Evolutionary conservation across 2,329 filamentous ascomycete genomes (phyloP).

Genomic region (Peltaster fructicola): DNA sequence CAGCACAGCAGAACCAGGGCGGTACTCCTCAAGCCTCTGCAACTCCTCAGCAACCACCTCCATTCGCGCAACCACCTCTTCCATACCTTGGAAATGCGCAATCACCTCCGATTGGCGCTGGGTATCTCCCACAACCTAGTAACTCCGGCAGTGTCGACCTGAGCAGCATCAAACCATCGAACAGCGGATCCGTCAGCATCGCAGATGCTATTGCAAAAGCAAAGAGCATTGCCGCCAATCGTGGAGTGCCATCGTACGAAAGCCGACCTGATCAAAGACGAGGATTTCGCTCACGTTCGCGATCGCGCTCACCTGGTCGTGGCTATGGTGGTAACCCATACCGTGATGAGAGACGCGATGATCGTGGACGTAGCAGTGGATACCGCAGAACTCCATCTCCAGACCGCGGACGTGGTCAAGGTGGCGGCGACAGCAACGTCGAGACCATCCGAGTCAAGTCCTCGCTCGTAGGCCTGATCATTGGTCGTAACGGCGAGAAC

Average conservation of each 20-base stretch:
- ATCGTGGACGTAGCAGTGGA: conserved; percentile 36
- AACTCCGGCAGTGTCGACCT: conserved; percentile 63
- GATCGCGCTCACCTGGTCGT: conserved; percentile 53
- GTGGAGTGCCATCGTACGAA: conserved; percentile 42
- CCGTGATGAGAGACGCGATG: conserved; percentile 65
- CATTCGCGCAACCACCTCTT: conserved; percentile 20
- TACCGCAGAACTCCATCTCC: conserved; percentile 59
- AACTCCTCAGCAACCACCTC: conserved; percentile 28
- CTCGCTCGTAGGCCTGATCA: conserved; percentile 73
- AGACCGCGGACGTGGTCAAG: conserved; percentile 17
- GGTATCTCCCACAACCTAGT: conserved; percentile 46
- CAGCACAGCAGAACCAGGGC: conserved; percentile 29
- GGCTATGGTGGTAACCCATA: conserved; percentile 62
- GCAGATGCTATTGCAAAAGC: conserved; percentile 73
- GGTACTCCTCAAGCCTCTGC: conserved; percentile 21
- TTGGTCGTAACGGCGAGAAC: conserved; percentile 80
- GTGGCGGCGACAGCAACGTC: conserved; percentile 28
- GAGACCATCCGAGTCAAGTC: conserved; percentile 80
- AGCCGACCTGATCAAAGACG: conserved; percentile 19
- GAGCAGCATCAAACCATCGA: conserved; percentile 61
- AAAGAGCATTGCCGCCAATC: conserved; percentile 63
- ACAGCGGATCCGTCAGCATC: conserved; percentile 66
- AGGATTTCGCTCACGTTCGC: conserved; percentile 41
- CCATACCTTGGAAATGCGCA: conserved; percentile 29
- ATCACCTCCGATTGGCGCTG: conserved; percentile 11